Conservation (phyloP, 768 basidiomycete genomes). For the Gelatoporia subvermispora region DNA sequence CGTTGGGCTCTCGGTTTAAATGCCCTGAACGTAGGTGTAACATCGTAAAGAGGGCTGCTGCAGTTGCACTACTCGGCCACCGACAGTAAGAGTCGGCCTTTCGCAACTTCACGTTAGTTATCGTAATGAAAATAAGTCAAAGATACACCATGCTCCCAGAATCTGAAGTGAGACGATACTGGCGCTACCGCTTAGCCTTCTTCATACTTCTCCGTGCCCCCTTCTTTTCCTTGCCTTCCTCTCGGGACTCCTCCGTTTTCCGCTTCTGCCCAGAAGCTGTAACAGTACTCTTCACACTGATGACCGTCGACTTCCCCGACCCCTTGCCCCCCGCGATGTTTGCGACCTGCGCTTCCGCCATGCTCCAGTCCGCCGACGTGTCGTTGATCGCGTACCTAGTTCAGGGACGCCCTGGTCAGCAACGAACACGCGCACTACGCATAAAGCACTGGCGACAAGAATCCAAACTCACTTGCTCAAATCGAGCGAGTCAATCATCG, state of each 20-base stretch:
- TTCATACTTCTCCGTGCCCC: slow-evolving; percentile 46
- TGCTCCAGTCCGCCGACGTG: slow-evolving; percentile 63
- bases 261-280: slow-evolving; percentile 47
- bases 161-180: background rate
- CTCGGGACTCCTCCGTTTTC: slow-evolving; percentile 44
- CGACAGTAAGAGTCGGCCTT: too few relatives aligned
- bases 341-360: slow-evolving; percentile 69
- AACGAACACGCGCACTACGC: background rate
- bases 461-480: slow-evolving; percentile 69
- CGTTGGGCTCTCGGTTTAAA: too few relatives aligned
- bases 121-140: too few relatives aligned
- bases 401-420: slow-evolving; percentile 4
- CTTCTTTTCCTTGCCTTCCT: slow-evolving; percentile 30
- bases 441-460: background rate
- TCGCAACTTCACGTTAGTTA: too few relatives aligned
- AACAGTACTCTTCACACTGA: slow-evolving; percentile 61
- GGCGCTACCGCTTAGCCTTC: slow-evolving; percentile 30
- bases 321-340: slow-evolving; percentile 35
- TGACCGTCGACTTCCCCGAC: slow-evolving; percentile 56
- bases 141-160: too few relatives aligned
- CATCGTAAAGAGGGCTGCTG: too few relatives aligned
- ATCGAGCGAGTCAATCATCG: slow-evolving; percentile 86
- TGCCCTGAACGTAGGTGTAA: too few relatives aligned
- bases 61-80: too few relatives aligned
- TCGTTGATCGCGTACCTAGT: slow-evolving; percentile 73